These are phyloP conservation scores for Clarireedia monteithiana DNA, from an alignment of 2,329 filamentous ascomycete species.

Conservation along the genomic window DNA sequence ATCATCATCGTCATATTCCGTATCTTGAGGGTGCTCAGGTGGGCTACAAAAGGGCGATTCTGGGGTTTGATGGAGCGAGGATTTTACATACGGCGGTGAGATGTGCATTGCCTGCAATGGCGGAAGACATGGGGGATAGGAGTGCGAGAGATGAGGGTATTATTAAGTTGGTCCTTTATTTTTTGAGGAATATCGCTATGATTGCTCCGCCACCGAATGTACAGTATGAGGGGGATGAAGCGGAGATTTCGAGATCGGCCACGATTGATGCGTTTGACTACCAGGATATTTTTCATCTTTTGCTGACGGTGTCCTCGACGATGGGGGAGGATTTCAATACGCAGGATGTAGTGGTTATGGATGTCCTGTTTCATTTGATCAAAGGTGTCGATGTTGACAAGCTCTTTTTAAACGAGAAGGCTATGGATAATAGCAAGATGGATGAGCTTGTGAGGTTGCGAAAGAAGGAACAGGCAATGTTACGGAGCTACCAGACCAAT, in stretches of 20 bases:
- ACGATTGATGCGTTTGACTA: conserved; percentile 83
- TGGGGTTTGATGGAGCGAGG: conserved; percentile 71
- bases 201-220: conserved; percentile 68
- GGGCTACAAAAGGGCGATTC: conserved; percentile 78
- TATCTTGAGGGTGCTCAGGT: conserved; percentile 84
- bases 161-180: conserved; percentile 82
- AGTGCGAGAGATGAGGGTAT: conserved; percentile 79
- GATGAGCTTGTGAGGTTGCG: conserved; percentile 69
- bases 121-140: conserved; percentile 66
- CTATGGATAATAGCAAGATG: conserved; percentile 60
- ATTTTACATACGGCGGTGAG: conserved; percentile 77
- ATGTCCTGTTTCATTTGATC: conserved; percentile 85
- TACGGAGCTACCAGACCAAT: conserved; percentile 66
- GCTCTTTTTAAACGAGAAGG: conserved; percentile 74
- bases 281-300: conserved; percentile 80
- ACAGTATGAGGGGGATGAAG: conserved; percentile 78
- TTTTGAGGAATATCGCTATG: conserved; percentile 81
- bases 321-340: conserved; percentile 89
- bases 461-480: conserved; percentile 76
- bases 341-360: conserved; percentile 83
- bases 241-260: conserved; percentile 78
- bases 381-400: conserved; percentile 81
- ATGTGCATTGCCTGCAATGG: conserved; percentile 79
- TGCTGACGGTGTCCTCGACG: conserved; percentile 83
- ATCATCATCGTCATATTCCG: conserved; percentile 86